A percentile compares a stretch with the other conserved stretches of the same genome.
phyloP scores from a whole-genome alignment of 1,139 yeast genomes.

The Yamadazyma jaroonii region DNA sequence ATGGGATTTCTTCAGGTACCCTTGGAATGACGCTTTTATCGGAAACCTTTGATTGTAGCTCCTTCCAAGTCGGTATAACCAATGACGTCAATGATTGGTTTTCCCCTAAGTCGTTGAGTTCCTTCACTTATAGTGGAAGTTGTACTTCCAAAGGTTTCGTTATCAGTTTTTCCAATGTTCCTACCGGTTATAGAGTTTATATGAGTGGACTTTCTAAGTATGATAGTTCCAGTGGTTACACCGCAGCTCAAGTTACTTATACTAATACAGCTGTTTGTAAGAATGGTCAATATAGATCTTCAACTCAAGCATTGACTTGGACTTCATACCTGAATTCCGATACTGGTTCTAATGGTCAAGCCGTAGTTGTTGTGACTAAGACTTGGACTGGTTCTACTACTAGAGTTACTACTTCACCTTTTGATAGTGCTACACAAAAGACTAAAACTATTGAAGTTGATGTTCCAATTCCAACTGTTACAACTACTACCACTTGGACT shows the following conservation, averaged over 20 bases:
- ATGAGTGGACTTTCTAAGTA: conserved; percentile 16
- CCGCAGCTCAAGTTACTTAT: background rate
- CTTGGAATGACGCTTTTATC: conserved; percentile 17
- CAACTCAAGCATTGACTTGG: conserved; percentile 4
- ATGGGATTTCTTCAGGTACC: conserved; percentile 23
- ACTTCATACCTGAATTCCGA: conserved; percentile 10
- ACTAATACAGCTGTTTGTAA: conserved; percentile 1
- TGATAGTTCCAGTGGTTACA: background rate
- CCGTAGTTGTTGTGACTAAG: conserved; percentile 18
- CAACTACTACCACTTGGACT: conserved; percentile 4
- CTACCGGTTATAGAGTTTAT: conserved; percentile 33
- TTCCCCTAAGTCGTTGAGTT: conserved; percentile 14
- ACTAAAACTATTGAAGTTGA: conserved; percentile 13
- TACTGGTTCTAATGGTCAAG: conserved; percentile 21
- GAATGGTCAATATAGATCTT: background rate
- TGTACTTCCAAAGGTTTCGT: conserved; percentile 16
- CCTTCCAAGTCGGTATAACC: conserved; percentile 20
- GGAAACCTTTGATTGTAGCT: conserved; percentile 21
- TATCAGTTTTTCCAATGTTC: conserved; percentile 20
- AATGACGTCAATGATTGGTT: conserved; percentile 22
- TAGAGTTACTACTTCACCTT: conserved; percentile 4
- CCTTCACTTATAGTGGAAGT: conserved; percentile 9
- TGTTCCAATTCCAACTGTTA: conserved; percentile 14
- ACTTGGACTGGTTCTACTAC: conserved; percentile 7
- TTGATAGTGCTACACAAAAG: conserved; percentile 7